A percentile compares a stretch with the other conserved stretches of the same genome.
phyloP scores from a whole-genome alignment of 345 rosid species.

The Salix exigua region DNA sequence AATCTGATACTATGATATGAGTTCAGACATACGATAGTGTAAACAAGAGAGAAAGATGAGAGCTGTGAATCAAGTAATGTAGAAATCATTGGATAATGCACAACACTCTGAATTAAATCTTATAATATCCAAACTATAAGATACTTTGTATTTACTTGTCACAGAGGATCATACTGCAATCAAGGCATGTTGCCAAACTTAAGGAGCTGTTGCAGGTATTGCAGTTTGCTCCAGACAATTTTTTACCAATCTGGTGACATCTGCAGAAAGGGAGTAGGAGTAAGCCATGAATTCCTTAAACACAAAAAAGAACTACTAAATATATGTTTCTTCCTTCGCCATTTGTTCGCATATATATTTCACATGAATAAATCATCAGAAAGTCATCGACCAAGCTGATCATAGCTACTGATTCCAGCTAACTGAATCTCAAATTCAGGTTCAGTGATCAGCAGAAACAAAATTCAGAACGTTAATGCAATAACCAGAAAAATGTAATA shows the following conservation, averaged over 20 bases:
- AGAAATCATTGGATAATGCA: neutral
- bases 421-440: neutral
- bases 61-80: neutral
- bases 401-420: too few species aligned
- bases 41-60: neutral
- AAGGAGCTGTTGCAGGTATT: slow-evolving; percentile 45
- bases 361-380: neutral
- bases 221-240: slow-evolving; percentile 44
- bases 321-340: neutral
- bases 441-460: neutral
- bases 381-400: too few species aligned
- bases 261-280: slow-evolving; percentile 26
- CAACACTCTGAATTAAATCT: neutral
- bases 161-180: slow-evolving; percentile 51
- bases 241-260: slow-evolving; percentile 55
- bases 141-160: slow-evolving; percentile 44
- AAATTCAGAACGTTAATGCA: neutral
- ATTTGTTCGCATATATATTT: neutral
- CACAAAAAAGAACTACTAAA: neutral
- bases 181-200: slow-evolving; percentile 60
- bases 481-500: too few species aligned
- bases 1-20: too few species aligned
- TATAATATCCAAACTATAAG: neutral
- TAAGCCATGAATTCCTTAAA: neutral
- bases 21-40: neutral